Evolutionary conservation across 345 rosid species (phyloP).

Genomic region (Adansonia digitata): DNA sequence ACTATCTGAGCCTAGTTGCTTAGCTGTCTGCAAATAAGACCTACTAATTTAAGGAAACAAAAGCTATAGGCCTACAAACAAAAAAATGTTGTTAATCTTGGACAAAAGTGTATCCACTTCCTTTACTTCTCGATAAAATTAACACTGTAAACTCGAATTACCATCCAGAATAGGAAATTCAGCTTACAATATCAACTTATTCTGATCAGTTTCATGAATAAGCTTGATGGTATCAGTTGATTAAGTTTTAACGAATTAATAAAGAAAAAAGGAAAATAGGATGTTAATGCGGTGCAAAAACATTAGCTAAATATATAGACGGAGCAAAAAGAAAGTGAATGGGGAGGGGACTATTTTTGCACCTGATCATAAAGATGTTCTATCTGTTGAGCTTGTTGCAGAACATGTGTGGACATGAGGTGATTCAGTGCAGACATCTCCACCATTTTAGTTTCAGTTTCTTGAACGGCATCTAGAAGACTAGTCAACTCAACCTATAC

Average conservation of each 20-base stretch:
- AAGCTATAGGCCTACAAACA: background rate
- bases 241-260: background rate
- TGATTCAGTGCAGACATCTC: constrained; percentile 98
- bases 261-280: background rate
- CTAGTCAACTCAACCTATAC: constrained; percentile 79
- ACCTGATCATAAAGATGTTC: constrained; percentile 87
- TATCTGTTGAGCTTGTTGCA: constrained; percentile 93
- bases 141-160: background rate
- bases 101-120: background rate
- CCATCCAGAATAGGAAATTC: background rate
- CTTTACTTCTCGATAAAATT: background rate
- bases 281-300: background rate
- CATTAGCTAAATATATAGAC: background rate
- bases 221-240: background rate
- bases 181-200: background rate
- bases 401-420: constrained; percentile 87
- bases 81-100: background rate
- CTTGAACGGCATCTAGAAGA: constrained; percentile 79
- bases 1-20: background rate
- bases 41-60: background rate
- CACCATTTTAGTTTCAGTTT: constrained; percentile 95
- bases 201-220: background rate
- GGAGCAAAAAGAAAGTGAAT: background rate
- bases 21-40: too few species aligned
- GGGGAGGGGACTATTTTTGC: background rate